Conservation (phyloP, 768 basidiomycete genomes). For the Mycena pura region DNA sequence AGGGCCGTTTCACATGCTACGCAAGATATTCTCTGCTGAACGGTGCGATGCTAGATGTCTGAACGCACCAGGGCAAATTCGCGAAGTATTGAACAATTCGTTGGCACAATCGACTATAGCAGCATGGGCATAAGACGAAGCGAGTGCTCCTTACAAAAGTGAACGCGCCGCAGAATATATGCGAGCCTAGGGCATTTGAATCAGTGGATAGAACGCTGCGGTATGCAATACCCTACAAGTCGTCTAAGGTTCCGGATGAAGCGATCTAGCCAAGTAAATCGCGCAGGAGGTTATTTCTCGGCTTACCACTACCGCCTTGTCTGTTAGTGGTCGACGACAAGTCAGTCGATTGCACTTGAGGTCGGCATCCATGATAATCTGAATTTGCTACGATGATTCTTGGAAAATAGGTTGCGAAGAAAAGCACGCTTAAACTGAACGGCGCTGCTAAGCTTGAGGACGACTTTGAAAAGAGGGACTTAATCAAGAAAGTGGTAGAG, state of each 20-base stretch:
- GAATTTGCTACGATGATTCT: too few relatives aligned
- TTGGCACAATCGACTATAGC: conserved; percentile 81
- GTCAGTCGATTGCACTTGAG: conserved; percentile 82
- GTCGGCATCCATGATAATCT: conserved; percentile 83
- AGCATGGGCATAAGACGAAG: background rate
- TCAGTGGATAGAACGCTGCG: background rate
- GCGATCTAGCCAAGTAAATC: background rate
- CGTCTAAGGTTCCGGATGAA: conserved; percentile 27
- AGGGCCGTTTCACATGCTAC: conserved; percentile 83
- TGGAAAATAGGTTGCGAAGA: too few relatives aligned
- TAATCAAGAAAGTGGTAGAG: too few relatives aligned
- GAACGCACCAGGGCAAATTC: conserved; percentile 75
- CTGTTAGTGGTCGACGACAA: conserved; percentile 68
- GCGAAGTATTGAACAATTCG: conserved; percentile 77
- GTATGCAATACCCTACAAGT: conserved; percentile 31
- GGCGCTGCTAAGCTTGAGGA: too few relatives aligned
- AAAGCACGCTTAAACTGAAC: too few relatives aligned
- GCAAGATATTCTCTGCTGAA: background rate
- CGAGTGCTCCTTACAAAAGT: background rate
- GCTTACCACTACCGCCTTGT: conserved; percentile 88
- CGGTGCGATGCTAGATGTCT: background rate
- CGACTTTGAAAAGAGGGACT: too few relatives aligned
- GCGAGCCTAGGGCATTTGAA: conserved; percentile 65
- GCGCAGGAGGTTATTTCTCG: background rate
- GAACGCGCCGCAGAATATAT: conserved; percentile 80